Evolutionary conservation across 768 basidiomycete species (phyloP).

Genomic region (Auricularia sp.): DNA sequence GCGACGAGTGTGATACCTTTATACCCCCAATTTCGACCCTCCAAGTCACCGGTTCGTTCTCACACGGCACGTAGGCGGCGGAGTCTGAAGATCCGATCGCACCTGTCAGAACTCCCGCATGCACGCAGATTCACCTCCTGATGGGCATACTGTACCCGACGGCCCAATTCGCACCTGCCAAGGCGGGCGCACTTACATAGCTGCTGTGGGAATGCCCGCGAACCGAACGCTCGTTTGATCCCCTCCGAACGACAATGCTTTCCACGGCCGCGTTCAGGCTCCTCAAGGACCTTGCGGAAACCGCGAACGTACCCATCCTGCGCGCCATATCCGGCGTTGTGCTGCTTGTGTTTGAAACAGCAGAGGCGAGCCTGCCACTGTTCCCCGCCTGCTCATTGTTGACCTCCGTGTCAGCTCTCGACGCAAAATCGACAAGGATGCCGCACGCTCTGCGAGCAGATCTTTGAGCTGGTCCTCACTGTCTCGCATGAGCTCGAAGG

Average conservation of each 20-base stretch:
- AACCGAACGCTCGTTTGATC: no score
- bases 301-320: not conserved
- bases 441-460: not conserved
- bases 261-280: not conserved
- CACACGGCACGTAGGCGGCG: no score
- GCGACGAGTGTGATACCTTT: not conserved
- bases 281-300: not conserved
- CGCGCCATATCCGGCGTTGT: not conserved
- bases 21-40: not conserved
- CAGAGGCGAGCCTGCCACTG: not conserved
- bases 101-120: no score
- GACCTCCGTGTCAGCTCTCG: not conserved
- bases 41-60: no score
- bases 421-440: not conserved
- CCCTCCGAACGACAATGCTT: not conserved
- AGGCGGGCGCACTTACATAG: no score
- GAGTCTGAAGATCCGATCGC: no score
- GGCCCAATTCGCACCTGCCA: no score
- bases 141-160: no score
- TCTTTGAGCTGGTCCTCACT: not conserved
- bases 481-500: not conserved
- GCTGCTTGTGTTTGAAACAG: not conserved
- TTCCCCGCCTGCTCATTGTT: not conserved
- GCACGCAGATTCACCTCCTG: no score
- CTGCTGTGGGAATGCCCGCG: no score